Evolutionary conservation across 305 asterid species (phyloP).

Genomic region (Fraxinus dipetala): DNA sequence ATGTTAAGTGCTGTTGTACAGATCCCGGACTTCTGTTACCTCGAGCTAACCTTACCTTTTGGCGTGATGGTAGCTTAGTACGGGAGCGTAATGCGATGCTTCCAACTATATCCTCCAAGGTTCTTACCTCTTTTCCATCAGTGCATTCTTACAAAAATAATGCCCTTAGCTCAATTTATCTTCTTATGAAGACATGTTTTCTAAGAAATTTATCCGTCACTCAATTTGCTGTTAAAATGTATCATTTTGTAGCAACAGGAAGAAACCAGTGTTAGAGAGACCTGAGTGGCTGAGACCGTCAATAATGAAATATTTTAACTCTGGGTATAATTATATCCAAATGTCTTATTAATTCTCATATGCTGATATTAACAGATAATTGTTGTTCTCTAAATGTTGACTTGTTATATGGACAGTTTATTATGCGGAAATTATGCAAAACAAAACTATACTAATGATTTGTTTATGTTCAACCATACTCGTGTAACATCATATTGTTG

Average conservation of each 20-base stretch:
- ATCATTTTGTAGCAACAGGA: background rate
- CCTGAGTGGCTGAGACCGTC: background rate
- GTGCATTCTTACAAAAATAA: background rate
- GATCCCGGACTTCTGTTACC: constrained; percentile 97
- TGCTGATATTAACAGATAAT: background rate
- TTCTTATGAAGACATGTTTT: constrained; percentile 8
- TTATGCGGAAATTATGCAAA: background rate
- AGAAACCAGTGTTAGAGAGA: background rate
- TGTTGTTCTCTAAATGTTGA: background rate
- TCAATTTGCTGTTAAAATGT: background rate
- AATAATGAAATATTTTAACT: background rate
- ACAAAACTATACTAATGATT: background rate
- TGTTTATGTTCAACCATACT: background rate
- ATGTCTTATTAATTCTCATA: constrained; percentile 3
- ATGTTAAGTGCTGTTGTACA: constrained; percentile 90
- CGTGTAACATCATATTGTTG: background rate
- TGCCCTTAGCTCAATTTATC: constrained; percentile 7
- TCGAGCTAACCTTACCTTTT: constrained; percentile 93
- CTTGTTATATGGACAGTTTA: background rate
- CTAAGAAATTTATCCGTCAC: background rate
- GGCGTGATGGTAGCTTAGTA: constrained; percentile 97
- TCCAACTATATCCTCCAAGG: constrained; percentile 97
- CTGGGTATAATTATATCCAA: background rate
- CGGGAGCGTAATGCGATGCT: constrained; percentile 99
- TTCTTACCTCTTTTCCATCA: constrained; percentile 26